Evolutionary conservation across 345 rosid species (phyloP).

Genomic region (Viola odorata): DNA sequence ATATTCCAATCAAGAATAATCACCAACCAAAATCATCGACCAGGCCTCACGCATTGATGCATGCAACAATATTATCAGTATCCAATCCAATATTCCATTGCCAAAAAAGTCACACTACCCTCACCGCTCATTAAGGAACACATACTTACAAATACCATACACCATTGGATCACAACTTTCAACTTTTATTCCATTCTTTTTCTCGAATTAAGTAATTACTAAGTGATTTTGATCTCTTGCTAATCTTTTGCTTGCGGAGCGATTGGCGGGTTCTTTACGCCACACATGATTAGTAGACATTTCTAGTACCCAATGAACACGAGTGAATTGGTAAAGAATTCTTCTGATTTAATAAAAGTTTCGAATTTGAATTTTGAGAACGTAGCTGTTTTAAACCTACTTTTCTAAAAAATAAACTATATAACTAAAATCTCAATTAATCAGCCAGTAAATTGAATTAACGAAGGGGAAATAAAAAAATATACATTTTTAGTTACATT

Average conservation of each 20-base stretch:
- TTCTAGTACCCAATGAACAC: no score
- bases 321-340: no score
- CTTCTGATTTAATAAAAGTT: no score
- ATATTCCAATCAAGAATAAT: conserved; percentile 6
- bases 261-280: conserved; percentile 20
- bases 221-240: no score
- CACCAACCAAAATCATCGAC: conserved; percentile 11
- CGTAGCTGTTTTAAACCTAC: no score
- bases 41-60: background rate
- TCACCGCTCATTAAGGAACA: conserved; percentile 7
- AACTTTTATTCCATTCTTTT: background rate
- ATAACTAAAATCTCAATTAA: no score
- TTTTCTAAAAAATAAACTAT: background rate
- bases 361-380: no score
- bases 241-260: conserved; percentile 22
- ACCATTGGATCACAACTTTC: conserved; percentile 16
- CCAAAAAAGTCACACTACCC: background rate
- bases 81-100: background rate
- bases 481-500: no score
- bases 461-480: no score
- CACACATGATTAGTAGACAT: no score
- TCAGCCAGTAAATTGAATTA: no score
- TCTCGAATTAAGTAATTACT: background rate
- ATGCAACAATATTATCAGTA: background rate
- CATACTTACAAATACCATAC: background rate